A percentile compares a stretch with the other conserved stretches of the same genome.
Evolutionary conservation across 495 filamentous ascomycete species (phyloP).

Genomic region (Trichoderma reesei): DNA sequence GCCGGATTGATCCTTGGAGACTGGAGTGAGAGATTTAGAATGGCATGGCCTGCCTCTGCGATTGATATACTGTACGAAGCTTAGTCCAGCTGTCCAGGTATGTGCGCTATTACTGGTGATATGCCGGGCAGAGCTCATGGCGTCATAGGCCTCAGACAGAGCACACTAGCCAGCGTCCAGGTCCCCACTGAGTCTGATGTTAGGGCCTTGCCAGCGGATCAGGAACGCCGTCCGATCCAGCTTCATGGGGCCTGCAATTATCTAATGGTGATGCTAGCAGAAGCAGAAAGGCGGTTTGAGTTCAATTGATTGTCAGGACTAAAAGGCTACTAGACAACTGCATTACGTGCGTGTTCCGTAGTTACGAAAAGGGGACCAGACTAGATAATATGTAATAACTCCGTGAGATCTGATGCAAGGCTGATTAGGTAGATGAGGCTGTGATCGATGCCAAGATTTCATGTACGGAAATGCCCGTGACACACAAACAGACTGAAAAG

Average conservation of each 20-base stretch:
- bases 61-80: neutral
- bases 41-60: neutral
- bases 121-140: neutral
- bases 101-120: neutral
- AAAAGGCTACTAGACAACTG: no score
- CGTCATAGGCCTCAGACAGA: neutral
- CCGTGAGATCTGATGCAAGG: no score
- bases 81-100: no score
- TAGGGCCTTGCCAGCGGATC: neutral
- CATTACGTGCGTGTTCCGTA: conserved; percentile 1
- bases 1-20: neutral
- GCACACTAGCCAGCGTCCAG: neutral
- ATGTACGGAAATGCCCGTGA: neutral
- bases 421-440: neutral
- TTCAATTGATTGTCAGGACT: no score
- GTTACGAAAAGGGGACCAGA: no score
- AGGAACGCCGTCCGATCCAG: neutral
- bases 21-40: neutral
- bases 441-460: neutral
- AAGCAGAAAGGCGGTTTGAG: no score
- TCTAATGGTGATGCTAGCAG: neutral
- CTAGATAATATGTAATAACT: no score
- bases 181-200: neutral
- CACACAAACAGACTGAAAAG: neutral
- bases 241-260: neutral